Evolutionary conservation across 345 rosid genomes (phyloP).

Genomic region (Crucihimalaya himalaica): DNA sequence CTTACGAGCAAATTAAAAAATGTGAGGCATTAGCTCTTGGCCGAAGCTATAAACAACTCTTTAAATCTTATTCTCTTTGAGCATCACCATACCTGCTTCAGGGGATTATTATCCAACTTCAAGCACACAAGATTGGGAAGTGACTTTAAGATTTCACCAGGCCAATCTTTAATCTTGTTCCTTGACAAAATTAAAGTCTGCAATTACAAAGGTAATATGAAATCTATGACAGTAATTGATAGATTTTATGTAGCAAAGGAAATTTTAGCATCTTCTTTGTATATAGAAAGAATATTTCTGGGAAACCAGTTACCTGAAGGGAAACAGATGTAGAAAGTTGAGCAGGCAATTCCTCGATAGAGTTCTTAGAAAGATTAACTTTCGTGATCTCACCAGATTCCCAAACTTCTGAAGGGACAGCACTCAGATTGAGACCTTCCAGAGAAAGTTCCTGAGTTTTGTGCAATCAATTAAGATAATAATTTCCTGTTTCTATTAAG

Average conservation of each 20-base stretch:
- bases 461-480: slow-evolving; percentile 14
- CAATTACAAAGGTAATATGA: slow-evolving; percentile 28
- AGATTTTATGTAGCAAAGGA: slow-evolving; percentile 3
- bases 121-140: slow-evolving; percentile 68
- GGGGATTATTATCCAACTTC: slow-evolving; percentile 82
- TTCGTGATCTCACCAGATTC: slow-evolving; percentile 68
- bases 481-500: not conserved
- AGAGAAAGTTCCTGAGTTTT: slow-evolving; percentile 74
- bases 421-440: slow-evolving; percentile 66
- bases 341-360: slow-evolving; percentile 69
- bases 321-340: slow-evolving; percentile 74
- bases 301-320: slow-evolving; percentile 56
- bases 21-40: slow-evolving; percentile 24
- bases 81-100: slow-evolving; percentile 57
- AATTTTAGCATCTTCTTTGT: not conserved
- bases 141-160: slow-evolving; percentile 60
- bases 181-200: slow-evolving; percentile 78
- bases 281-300: not conserved
- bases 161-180: slow-evolving; percentile 89
- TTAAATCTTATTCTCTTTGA: not conserved
- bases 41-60: slow-evolving; percentile 3
- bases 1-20: slow-evolving; percentile 45
- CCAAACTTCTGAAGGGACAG: slow-evolving; percentile 86
- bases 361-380: slow-evolving; percentile 80
- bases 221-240: not conserved